phyloP scores from a whole-genome alignment of 2,329 filamentous ascomycete genomes.

The Moelleriella libera region DNA sequence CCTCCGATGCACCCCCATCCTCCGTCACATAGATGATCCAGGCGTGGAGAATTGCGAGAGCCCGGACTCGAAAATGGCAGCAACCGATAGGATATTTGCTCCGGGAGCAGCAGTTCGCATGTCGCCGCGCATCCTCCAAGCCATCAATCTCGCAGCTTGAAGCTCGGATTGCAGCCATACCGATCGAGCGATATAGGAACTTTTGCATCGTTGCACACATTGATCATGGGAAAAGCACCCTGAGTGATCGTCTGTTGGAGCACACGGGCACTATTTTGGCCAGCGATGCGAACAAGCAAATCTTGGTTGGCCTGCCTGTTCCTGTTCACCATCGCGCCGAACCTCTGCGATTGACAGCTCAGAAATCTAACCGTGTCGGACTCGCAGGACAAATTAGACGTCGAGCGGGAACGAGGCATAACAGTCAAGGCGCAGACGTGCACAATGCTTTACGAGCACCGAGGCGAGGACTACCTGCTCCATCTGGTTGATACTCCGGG shows the following conservation, averaged over 20 bases:
- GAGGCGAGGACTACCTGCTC: constrained; percentile 77
- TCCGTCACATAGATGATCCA: constrained; percentile 15
- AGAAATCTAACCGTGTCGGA: not conserved
- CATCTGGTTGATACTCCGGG: constrained; percentile 95
- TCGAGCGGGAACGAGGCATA: constrained; percentile 61
- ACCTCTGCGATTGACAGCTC: not conserved
- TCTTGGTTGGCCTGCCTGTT: constrained; percentile 35
- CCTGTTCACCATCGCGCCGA: not conserved
- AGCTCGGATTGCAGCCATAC: constrained; percentile 54
- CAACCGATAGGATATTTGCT: constrained; percentile 4
- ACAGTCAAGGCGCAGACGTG: constrained; percentile 98
- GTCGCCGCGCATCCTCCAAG: constrained; percentile 10
- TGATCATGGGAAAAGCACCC: constrained; percentile 95
- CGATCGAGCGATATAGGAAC: constrained; percentile 72
- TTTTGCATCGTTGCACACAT: constrained; percentile 99
- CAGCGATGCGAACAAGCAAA: constrained; percentile 76
- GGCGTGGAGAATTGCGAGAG: constrained; percentile 21
- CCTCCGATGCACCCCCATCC: not conserved
- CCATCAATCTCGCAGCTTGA: constrained; percentile 19
- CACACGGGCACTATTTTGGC: constrained; percentile 83
- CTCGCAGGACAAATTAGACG: constrained; percentile 56
- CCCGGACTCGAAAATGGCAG: constrained; percentile 21
- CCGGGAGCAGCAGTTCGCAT: constrained; percentile 3
- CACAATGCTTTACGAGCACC: constrained; percentile 87
- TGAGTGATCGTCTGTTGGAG: constrained; percentile 85